Evolutionary conservation across 805 yeast species (phyloP).

Genomic region (Zygotorulaspora sp.): DNA sequence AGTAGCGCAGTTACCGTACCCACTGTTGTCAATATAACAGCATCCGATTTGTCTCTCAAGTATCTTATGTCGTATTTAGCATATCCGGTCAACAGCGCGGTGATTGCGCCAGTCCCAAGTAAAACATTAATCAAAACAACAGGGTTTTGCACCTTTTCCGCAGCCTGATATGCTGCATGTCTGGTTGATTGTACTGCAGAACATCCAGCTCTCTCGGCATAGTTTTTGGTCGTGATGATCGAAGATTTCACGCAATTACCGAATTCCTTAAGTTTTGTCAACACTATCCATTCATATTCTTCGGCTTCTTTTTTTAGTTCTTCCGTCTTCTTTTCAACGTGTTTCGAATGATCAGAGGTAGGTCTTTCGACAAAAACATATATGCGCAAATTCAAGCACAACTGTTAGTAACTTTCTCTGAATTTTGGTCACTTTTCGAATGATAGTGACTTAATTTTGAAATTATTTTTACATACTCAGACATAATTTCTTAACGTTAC

Average conservation of each 20-base stretch:
- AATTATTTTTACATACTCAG: constrained; percentile 21
- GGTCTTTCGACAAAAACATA: constrained; percentile 16
- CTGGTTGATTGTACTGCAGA: constrained; percentile 22
- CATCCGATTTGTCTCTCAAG: constrained; percentile 41
- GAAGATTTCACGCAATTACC: constrained; percentile 11
- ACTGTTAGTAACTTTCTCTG: constrained; percentile 10
- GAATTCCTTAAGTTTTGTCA: constrained; percentile 3
- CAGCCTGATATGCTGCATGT: constrained; percentile 9
- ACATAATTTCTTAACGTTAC: constrained; percentile 10
- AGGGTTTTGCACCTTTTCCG: constrained; percentile 53
- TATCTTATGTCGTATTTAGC: constrained; percentile 48
- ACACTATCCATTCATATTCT: constrained; percentile 13
- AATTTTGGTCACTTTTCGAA: no score
- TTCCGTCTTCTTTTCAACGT: constrained; percentile 22
- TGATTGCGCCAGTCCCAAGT: constrained; percentile 44
- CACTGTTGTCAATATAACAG: constrained; percentile 46
- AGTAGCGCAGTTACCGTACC: constrained; percentile 52
- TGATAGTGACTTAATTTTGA: not conserved
- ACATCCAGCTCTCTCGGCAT: constrained; percentile 3
- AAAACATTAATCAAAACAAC: constrained; percentile 53
- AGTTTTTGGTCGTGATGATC: constrained; percentile 2
- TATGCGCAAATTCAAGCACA: constrained; percentile 12
- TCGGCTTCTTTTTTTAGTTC: constrained; percentile 30
- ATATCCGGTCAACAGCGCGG: constrained; percentile 47
- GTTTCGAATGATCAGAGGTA: constrained; percentile 9